A percentile compares a stretch with the other conserved stretches of the same genome.
phyloP scores from a whole-genome alignment of 768 basidiomycete genomes.

The Rhodotorula paludigena region DNA sequence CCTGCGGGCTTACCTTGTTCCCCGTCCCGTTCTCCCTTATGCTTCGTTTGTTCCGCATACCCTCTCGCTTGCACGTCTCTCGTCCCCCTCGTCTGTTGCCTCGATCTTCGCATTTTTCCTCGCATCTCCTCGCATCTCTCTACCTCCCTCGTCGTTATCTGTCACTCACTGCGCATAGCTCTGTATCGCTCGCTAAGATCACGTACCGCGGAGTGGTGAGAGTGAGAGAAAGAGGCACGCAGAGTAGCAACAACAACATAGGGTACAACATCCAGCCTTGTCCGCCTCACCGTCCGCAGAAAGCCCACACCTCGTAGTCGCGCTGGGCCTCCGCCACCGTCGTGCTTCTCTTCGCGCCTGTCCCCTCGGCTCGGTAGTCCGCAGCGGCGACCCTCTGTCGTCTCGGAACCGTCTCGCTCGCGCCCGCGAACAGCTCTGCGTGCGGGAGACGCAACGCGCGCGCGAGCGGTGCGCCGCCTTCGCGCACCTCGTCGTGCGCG shows the following conservation, averaged over 20 bases:
- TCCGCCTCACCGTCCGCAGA: slow-evolving; percentile 8
- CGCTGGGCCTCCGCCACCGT: neutral
- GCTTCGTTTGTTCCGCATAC: neutral
- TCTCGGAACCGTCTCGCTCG: neutral
- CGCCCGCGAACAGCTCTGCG: neutral
- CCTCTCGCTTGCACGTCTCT: neutral
- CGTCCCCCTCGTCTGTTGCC: too few relatives aligned
- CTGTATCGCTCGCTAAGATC: neutral
- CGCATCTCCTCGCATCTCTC: neutral
- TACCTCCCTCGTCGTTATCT: neutral
- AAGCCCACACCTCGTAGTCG: slow-evolving; percentile 1
- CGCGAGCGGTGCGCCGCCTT: neutral
- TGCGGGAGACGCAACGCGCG: neutral
- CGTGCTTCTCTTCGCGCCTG: neutral
- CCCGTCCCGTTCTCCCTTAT: neutral
- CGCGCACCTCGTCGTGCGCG: neutral
- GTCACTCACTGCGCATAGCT: neutral
- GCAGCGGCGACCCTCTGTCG: neutral
- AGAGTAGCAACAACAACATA: neutral
- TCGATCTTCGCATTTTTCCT: too few relatives aligned
- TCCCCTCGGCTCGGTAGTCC: neutral
- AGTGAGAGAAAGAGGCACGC: neutral
- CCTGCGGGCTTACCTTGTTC: neutral
- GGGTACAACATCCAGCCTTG: neutral
- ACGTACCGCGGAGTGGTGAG: too few relatives aligned